These are phyloP conservation scores for Trichophyton benhamiae DNA, from an alignment of 2,329 filamentous ascomycete species.

Conservation along the genomic window DNA sequence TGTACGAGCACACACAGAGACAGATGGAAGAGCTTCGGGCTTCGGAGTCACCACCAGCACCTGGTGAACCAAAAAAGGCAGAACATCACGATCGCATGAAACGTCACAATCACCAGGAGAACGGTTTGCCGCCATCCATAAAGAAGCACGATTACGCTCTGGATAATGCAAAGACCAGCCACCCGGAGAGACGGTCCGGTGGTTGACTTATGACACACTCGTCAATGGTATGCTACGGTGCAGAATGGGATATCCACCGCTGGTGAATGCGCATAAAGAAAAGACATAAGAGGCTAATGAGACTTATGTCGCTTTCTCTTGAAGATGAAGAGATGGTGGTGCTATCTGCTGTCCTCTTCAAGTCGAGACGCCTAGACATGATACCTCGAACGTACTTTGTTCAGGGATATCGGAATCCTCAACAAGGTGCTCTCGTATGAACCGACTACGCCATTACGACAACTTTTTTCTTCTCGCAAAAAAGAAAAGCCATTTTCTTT, in stretches of 20 bases:
- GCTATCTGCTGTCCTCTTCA: not conserved
- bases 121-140: not conserved
- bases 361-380: not conserved
- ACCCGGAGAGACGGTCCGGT: not conserved
- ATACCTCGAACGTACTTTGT: not conserved
- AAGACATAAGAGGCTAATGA: not conserved
- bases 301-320: not conserved
- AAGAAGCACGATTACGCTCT: not conserved
- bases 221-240: not conserved
- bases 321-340: not conserved
- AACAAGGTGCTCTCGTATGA: not conserved
- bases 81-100: not conserved
- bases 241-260: not conserved
- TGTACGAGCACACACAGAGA: conserved; percentile 13
- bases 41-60: not conserved
- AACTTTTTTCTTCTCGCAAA: not conserved
- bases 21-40: conserved; percentile 10
- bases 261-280: not conserved
- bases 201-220: not conserved
- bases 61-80: not conserved
- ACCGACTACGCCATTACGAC: not conserved
- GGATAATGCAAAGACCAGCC: not conserved
- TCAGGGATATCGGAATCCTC: not conserved
- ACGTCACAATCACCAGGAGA: not conserved
- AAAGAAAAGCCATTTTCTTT: not conserved